Base-by-base conservation (phyloP, 352 stramenopile species). In the Phytophthora pini region DNA sequence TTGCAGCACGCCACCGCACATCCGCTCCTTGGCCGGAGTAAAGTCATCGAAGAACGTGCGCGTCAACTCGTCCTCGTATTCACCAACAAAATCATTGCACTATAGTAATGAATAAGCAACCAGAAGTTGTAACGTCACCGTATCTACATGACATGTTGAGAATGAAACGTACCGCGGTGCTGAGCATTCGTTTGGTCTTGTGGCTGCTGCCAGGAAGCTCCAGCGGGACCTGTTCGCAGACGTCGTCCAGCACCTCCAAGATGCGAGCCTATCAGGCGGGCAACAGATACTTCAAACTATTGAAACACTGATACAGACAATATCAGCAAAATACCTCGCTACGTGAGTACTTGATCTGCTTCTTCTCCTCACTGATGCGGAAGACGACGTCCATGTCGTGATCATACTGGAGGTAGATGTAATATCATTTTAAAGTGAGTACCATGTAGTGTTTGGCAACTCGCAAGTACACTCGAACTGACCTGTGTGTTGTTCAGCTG, bases 341-440 rank as follows among this genome's bases (percentile, higher is more conserved):
- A 41, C 84, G 87, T 10, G 87, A 91, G 54, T 84, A 95, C 62
- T 84, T 89, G 59, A 95, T 82, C 51, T 89, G 84, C 64, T 92
- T 92, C 70, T 95, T 95, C 72, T 92, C 82, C 66, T 95, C 87
- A 43, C 87, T 95, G 67, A 95, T 92, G 43, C 87, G 83, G 61
- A 90, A 95, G 7, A 95, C 87, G 1, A 95, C 79, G 15, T 93
- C 87, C 50, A 95, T 79, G n/a, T 92, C 80, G 47, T 95, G 73
- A 57, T 95, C 84, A 54, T 93, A 74, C 83, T 92, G 55, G 17
- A 8, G 8, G 3, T 12, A 36, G 4, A 36, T 8, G 3, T 4
- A 36, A 13, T 8, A 36, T 36, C 31, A 36, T 9, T 12, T 8
- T 36, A 36, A 8, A 36, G 31, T 36, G 11, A 36, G 1, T 8